phyloP scores from a whole-genome alignment of 768 basidiomycete genomes.

The Leccinum boreale region DNA sequence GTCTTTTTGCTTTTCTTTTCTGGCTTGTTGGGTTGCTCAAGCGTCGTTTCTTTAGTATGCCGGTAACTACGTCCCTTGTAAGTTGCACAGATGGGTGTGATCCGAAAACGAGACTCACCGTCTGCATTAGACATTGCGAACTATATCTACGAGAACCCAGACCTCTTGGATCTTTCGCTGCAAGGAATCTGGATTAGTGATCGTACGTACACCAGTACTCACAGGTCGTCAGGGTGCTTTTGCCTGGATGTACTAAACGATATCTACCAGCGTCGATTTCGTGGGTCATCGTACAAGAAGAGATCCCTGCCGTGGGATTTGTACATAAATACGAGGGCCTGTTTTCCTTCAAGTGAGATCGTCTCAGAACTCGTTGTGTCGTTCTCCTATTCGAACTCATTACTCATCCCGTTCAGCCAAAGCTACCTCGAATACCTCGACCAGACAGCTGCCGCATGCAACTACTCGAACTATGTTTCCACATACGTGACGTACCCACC shows the following conservation, averaged over 20 bases:
- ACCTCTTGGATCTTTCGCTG: slow-evolving; percentile 49
- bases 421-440: slow-evolving; percentile 61
- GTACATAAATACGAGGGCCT: slow-evolving; percentile 70
- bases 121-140: slow-evolving; percentile 61
- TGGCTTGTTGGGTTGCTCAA: background rate
- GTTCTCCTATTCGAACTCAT: background rate
- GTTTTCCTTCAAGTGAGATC: slow-evolving; percentile 66
- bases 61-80: slow-evolving; percentile 63
- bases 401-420: slow-evolving; percentile 42
- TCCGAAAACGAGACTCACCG: background rate
- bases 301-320: slow-evolving; percentile 72
- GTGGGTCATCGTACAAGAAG: slow-evolving; percentile 59
- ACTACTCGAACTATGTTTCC: slow-evolving; percentile 60
- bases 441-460: slow-evolving; percentile 46
- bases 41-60: slow-evolving; percentile 49
- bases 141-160: slow-evolving; percentile 62
- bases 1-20: background rate
- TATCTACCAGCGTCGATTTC: slow-evolving; percentile 47
- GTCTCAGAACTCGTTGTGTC: background rate
- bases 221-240: background rate
- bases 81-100: slow-evolving; percentile 33
- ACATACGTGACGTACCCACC: slow-evolving; percentile 70
- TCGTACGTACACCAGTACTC: slow-evolving; percentile 41
- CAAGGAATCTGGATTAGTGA: slow-evolving; percentile 73
- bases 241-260: background rate